Evolutionary conservation across 2,329 filamentous ascomycete species (phyloP), one percentile per base, ranked within the genome.

Genomic region (Trichoderma oligosporum): DNA sequence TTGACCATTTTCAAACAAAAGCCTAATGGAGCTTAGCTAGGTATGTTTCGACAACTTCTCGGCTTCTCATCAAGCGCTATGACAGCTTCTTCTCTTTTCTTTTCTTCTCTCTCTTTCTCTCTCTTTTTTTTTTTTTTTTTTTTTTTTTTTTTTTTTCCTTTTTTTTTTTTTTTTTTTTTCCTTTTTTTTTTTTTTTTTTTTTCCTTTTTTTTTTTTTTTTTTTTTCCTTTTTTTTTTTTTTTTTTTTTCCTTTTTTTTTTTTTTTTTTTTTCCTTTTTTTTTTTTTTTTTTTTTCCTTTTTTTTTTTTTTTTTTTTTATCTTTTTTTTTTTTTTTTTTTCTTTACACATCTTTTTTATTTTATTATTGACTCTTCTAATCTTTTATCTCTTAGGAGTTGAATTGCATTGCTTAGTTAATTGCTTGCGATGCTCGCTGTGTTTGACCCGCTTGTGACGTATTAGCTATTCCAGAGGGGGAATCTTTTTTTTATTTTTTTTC

Each of bases 361-460:
- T 12, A 14, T 29, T 29, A 12, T 22, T 33, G n/a, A 11, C 9
- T 12, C 9, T 3, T 14, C 2, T 8, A 20, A 20, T 7, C 8
- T 7, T 24, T 22, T 6, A 11, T 45, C 42, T 20, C n/a, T 46
- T 3, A 27, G 35, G n/a, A 14, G 38, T 11, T 33, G 35, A 53
- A 45, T 54, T 39, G 38, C 36, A 8, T 7, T 7, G 38, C 16
- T 45, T 24, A 22, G 22, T 2, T 14, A 7, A 22, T 51, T 27
- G 20, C 47, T 39, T 39, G 47, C 47, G 47, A 33, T 24, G 38
- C 14, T 31, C 36, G 38, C 14, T 31, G 49, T 35, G 25, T 22
- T 53, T 44, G 39, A 54, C 38, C 49, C 49, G 36, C 49, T 54
- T 45, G 38, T 45, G 49, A 33, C 49, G 38, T 54, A 24, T 41